Evolutionary conservation across 345 rosid species (phyloP).

Genomic region (Balakata baccata): DNA sequence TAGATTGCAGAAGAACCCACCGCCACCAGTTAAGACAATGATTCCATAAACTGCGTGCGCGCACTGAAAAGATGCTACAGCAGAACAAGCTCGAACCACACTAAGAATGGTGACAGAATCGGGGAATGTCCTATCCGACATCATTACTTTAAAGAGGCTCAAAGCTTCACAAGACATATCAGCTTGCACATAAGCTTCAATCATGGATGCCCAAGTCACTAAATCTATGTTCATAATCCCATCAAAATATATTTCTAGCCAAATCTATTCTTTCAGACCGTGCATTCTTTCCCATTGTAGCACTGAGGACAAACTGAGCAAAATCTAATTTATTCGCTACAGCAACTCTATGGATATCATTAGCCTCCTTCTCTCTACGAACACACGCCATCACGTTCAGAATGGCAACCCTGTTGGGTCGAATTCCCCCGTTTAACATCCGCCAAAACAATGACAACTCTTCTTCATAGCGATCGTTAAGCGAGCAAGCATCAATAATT

Average conservation of each 20-base stretch:
- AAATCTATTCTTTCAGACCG: slow-evolving; percentile 31
- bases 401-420: slow-evolving; percentile 24
- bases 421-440: slow-evolving; percentile 30
- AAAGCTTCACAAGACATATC: slow-evolving; percentile 30
- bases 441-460: slow-evolving; percentile 28
- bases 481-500: slow-evolving; percentile 27
- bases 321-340: slow-evolving; percentile 24
- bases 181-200: slow-evolving; percentile 31
- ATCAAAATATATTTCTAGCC: slow-evolving; percentile 28
- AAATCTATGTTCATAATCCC: slow-evolving; percentile 28
- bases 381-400: slow-evolving; percentile 34
- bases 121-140: slow-evolving; percentile 8
- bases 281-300: slow-evolving; percentile 23
- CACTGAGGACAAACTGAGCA: slow-evolving; percentile 22
- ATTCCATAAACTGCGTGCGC: slow-evolving; percentile 22
- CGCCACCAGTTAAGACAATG: slow-evolving; percentile 14
- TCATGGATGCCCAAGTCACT: slow-evolving; percentile 35
- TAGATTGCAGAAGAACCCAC: slow-evolving; percentile 12
- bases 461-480: slow-evolving; percentile 17
- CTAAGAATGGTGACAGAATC: slow-evolving; percentile 35
- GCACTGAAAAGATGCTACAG: slow-evolving; percentile 26
- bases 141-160: slow-evolving; percentile 21
- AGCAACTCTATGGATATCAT: slow-evolving; percentile 24
- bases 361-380: slow-evolving; percentile 20
- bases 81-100: slow-evolving; percentile 31